Evolutionary conservation across 306 rosid species (phyloP).

Genomic region (Gastrolobium villosum): DNA sequence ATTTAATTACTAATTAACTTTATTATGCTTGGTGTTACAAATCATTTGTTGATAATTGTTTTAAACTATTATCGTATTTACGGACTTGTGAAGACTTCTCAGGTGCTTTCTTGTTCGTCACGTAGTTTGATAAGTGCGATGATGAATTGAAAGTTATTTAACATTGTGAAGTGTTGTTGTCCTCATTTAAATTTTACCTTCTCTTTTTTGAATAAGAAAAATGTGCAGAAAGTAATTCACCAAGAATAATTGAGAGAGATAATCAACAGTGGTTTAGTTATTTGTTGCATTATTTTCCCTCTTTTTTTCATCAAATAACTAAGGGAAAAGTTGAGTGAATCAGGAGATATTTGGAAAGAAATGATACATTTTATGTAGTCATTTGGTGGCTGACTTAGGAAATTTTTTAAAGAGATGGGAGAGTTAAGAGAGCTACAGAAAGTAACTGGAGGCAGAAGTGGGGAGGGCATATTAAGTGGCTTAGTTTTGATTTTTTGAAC

Average conservation of each 20-base stretch:
- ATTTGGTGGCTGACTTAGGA: background rate
- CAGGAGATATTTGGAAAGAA: slow-evolving; percentile 2
- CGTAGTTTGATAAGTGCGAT: slow-evolving; percentile 12
- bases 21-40: background rate
- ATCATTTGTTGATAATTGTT: slow-evolving; percentile 10
- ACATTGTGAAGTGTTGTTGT: slow-evolving; percentile 7
- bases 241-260: background rate
- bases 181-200: background rate
- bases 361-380: background rate
- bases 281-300: slow-evolving; percentile 10
- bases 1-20: slow-evolving; percentile 22
- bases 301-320: background rate
- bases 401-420: background rate
- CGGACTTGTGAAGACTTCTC: slow-evolving; percentile 1
- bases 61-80: slow-evolving; percentile 22
- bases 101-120: background rate
- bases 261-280: background rate
- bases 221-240: background rate
- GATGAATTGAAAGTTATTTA: slow-evolving; percentile 25
- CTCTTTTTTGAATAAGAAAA: background rate
- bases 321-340: background rate
- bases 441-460: background rate
- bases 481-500: background rate
- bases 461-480: background rate
- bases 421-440: background rate